A percentile compares a stretch with the other conserved stretches of the same genome.
Conservation (phyloP, 2,329 filamentous ascomycete species). For the Endocalyx cinctus region DNA sequence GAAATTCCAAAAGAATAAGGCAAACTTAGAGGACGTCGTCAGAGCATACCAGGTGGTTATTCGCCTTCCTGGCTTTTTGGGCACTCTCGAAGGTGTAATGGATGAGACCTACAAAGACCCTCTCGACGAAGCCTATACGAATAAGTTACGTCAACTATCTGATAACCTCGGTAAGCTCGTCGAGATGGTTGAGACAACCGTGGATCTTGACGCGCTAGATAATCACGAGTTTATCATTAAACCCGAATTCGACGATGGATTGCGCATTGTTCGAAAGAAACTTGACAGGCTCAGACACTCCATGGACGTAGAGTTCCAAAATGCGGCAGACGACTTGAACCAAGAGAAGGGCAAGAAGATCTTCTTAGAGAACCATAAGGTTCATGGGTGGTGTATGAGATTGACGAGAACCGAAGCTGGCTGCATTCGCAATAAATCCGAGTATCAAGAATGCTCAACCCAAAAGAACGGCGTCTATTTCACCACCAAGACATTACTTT, state of each 20-base stretch:
- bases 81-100: constrained; percentile 87
- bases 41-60: constrained; percentile 93
- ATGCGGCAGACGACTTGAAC: constrained; percentile 73
- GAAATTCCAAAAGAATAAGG: constrained; percentile 86
- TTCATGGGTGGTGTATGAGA: constrained; percentile 95
- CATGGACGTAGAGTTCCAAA: constrained; percentile 77
- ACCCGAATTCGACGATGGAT: constrained; percentile 87
- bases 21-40: constrained; percentile 92
- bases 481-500: constrained; percentile 77
- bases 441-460: constrained; percentile 92
- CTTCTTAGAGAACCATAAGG: constrained; percentile 92
- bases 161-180: constrained; percentile 80
- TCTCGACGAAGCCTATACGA: constrained; percentile 81
- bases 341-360: constrained; percentile 98
- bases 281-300: constrained; percentile 78
- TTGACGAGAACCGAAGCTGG: constrained; percentile 86
- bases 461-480: constrained; percentile 99
- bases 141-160: constrained; percentile 71
- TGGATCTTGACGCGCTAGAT: constrained; percentile 90
- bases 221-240: constrained; percentile 99
- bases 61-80: constrained; percentile 82
- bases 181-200: constrained; percentile 98
- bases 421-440: constrained; percentile 85
- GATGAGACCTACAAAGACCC: constrained; percentile 89
- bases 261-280: constrained; percentile 85